Evolutionary conservation across 2,329 filamentous ascomycete genomes (phyloP).

Genomic region (Aspergillus ochraceus): DNA sequence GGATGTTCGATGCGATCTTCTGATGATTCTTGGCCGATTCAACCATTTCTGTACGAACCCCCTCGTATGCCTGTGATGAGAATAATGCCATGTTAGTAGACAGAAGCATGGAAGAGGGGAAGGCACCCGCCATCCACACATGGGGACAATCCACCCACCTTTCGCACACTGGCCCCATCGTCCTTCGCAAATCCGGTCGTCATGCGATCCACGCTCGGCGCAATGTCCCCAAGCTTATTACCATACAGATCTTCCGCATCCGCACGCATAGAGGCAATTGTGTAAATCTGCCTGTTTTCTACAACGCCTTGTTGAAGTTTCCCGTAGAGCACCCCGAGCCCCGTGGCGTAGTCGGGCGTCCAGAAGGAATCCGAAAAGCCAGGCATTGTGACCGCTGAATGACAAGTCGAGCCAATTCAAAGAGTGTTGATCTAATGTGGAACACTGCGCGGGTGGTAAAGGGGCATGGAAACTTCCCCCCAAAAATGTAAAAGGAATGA

Average conservation of each 20-base stretch:
- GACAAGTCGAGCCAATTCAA: slow-evolving; percentile 5
- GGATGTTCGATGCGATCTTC: slow-evolving; percentile 95
- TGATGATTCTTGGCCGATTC: slow-evolving; percentile 86
- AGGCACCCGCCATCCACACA: background rate
- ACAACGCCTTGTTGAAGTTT: slow-evolving; percentile 96
- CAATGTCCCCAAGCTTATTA: slow-evolving; percentile 76
- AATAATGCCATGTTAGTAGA: background rate
- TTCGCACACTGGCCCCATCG: slow-evolving; percentile 92
- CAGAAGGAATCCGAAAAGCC: slow-evolving; percentile 96
- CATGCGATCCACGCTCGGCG: slow-evolving; percentile 77
- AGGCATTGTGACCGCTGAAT: slow-evolving; percentile 61
- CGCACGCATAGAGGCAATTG: slow-evolving; percentile 87
- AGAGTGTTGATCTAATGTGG: background rate
- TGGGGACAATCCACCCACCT: slow-evolving; percentile 57
- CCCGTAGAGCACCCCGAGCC: slow-evolving; percentile 88
- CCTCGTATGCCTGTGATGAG: slow-evolving; percentile 76
- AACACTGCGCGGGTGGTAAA: background rate
- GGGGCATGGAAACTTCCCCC: background rate
- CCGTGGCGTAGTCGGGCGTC: slow-evolving; percentile 96
- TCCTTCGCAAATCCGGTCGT: slow-evolving; percentile 82
- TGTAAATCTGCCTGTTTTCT: slow-evolving; percentile 92
- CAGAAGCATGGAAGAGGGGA: background rate
- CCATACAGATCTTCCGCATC: slow-evolving; percentile 93
- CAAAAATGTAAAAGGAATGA: slow-evolving; percentile 1
- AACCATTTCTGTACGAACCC: slow-evolving; percentile 87